Evolutionary conservation across 495 filamentous ascomycete species (phyloP).

Genomic region (Aspergillus conjunctus): DNA sequence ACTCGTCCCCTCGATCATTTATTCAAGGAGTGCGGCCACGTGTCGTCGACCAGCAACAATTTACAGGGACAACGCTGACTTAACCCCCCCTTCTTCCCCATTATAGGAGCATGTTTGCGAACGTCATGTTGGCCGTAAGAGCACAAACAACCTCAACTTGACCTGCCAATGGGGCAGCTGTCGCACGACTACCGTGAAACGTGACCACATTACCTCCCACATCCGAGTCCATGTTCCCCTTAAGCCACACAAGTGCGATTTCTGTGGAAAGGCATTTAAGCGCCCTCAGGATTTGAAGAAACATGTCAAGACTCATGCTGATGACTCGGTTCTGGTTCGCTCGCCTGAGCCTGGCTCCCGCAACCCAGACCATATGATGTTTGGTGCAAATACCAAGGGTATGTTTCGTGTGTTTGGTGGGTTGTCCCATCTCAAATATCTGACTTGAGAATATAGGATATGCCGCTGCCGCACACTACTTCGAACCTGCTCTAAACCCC

Average conservation of each 20-base stretch:
- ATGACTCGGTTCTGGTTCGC: slow-evolving; percentile 87
- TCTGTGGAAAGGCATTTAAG: slow-evolving; percentile 99
- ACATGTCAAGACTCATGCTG: slow-evolving; percentile 99
- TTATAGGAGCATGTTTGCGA: slow-evolving; percentile 95
- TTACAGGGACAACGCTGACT: neutral
- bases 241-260: slow-evolving; percentile 98
- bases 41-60: slow-evolving; percentile 12
- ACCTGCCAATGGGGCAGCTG: slow-evolving; percentile 97
- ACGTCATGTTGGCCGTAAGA: slow-evolving; percentile 96
- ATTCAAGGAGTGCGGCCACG: slow-evolving; percentile 4
- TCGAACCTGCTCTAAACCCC: slow-evolving; percentile 45
- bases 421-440: slow-evolving; percentile 6
- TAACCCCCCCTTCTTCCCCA: slow-evolving; percentile 16
- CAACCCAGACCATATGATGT: slow-evolving; percentile 53
- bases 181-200: slow-evolving; percentile 95
- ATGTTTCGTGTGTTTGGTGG: slow-evolving; percentile 12
- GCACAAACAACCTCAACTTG: slow-evolving; percentile 97
- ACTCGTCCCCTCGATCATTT: neutral
- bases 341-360: slow-evolving; percentile 66
- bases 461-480: slow-evolving; percentile 46
- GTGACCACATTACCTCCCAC: slow-evolving; percentile 99
- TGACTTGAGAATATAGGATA: slow-evolving; percentile 30
- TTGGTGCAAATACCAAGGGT: slow-evolving; percentile 48
- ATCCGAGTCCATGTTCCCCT: slow-evolving; percentile 97
- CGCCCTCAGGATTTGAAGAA: slow-evolving; percentile 99